Base-by-base conservation (phyloP, 768 basidiomycete species). In the Chalciporus pseudorubinellus region DNA sequence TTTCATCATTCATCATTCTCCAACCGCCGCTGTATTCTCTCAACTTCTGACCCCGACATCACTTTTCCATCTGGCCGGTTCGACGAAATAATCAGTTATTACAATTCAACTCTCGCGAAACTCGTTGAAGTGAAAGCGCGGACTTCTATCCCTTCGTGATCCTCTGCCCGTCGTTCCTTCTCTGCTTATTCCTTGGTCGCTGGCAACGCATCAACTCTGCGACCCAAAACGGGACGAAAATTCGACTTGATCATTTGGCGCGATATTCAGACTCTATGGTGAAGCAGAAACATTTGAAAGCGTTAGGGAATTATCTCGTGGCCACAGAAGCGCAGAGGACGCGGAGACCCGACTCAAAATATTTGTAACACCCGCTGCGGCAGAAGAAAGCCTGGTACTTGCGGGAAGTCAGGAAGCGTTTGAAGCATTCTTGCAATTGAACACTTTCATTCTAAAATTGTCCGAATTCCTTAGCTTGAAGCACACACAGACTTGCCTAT, bases 201-300 rank as follows among this genome's bases (percentile, higher is more conserved):
- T n/a, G n/a, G n/a, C n/a, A 36, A 55, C 1, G 41, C 48, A 7
- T 4, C 22, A 16, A 51, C 73, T 73, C 11, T 74, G 74, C 24
- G 6, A 77, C 80, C 64, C 77, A 74, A 1, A 58, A 57, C 40
- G 14, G 58, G 69, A 57, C 48, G 69, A 34, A 54, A 71, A 64
- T 52, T 69, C 11, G 94, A 98, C 59, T 69, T 98, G 9, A 92
- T 90, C 64, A 77, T 82, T 6, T 97, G 95, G 95, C 75, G 95
- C 19, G 84, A 85, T 97, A 22, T 95, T 98, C 63, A 84, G 85
- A 51, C 70, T 95, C 3, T 97, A 95, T 67, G 76, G 87, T 41
- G 92, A 95, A 59, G 75, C 82, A 0, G 87, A 94, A 59, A 80
- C 95, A 1, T 97, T 95, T 59, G 92, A 95, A 65, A 81, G 80